These are phyloP conservation scores for Ziziphus jujuba DNA, from an alignment of 306 rosid species.

Conservation along the genomic window DNA sequence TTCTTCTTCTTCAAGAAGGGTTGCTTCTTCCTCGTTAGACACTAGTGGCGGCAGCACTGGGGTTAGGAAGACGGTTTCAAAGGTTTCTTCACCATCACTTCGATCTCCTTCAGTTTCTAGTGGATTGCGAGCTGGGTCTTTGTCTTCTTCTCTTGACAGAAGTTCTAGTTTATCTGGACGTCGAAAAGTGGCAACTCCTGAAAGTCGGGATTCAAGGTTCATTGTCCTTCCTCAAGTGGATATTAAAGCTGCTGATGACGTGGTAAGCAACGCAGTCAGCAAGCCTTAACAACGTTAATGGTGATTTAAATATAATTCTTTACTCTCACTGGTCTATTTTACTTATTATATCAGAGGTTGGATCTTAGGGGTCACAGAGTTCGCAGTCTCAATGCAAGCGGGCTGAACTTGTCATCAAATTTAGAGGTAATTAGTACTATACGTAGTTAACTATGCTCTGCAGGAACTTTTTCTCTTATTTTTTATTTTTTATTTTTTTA, in stretches of 20 bases:
- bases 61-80: conserved; percentile 57
- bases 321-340: conserved; percentile 20
- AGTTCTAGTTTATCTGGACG: conserved; percentile 63
- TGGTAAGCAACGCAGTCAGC: conserved; percentile 53
- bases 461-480: background rate
- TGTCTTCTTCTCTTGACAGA: conserved; percentile 59
- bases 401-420: conserved; percentile 88
- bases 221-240: conserved; percentile 90
- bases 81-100: conserved; percentile 56
- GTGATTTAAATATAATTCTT: conserved; percentile 6
- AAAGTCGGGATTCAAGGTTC: conserved; percentile 69
- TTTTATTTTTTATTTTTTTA: background rate
- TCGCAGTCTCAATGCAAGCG: conserved; percentile 83
- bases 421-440: conserved; percentile 65
- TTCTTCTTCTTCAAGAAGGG: conserved; percentile 44
- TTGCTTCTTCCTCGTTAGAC: conserved; percentile 50
- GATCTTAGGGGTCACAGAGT: conserved; percentile 98
- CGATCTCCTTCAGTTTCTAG: conserved; percentile 54
- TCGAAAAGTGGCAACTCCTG: conserved; percentile 59
- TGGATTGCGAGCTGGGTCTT: conserved; percentile 55
- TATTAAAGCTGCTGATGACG: conserved; percentile 81
- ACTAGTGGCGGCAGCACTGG: conserved; percentile 57
- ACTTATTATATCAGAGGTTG: conserved; percentile 61
- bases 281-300: background rate
- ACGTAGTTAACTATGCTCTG: background rate